Conservation (phyloP, 2,329 filamentous ascomycete genomes). For the Eutypa lata region DNA sequence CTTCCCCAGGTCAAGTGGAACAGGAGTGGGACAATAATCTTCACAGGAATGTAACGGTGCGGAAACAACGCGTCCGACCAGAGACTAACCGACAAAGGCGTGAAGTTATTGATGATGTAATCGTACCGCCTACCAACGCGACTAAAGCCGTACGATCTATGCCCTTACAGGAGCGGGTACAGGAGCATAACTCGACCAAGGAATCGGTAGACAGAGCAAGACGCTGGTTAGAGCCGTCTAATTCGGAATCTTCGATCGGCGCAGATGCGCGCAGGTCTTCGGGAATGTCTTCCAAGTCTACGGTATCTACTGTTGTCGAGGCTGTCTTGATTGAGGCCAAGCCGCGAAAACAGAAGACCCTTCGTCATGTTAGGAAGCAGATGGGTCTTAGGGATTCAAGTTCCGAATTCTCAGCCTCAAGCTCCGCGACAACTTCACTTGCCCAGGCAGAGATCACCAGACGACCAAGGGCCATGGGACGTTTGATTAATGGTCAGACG, state of each 20-base stretch:
- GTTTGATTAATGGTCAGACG: slow-evolving; percentile 29
- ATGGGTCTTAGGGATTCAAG: slow-evolving; percentile 35
- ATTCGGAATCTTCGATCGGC: slow-evolving; percentile 37
- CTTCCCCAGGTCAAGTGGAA: slow-evolving; percentile 43
- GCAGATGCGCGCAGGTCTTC: slow-evolving; percentile 50
- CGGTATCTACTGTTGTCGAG: slow-evolving; percentile 54
- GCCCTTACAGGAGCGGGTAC: slow-evolving; percentile 40
- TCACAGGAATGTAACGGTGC: slow-evolving; percentile 51
- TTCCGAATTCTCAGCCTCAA: slow-evolving; percentile 38
- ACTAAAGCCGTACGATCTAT: slow-evolving; percentile 47
- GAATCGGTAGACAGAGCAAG: slow-evolving; percentile 26
- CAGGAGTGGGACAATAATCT: slow-evolving; percentile 55
- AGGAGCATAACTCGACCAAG: slow-evolving; percentile 34
- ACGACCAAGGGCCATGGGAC: slow-evolving; percentile 26
- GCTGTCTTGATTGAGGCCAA: slow-evolving; percentile 53
- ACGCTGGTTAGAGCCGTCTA: slow-evolving; percentile 30
- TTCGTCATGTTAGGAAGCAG: slow-evolving; percentile 61
- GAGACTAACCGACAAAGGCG: slow-evolving; percentile 25
- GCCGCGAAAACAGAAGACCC: slow-evolving; percentile 48
- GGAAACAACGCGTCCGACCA: slow-evolving; percentile 38
- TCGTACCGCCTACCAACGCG: slow-evolving; percentile 49
- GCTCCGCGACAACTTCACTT: slow-evolving; percentile 40
- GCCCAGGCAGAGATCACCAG: slow-evolving; percentile 27
- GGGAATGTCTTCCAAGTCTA: slow-evolving; percentile 52
- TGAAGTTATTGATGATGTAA: slow-evolving; percentile 46